A percentile compares a stretch with the other conserved stretches of the same genome.
phyloP scores from a whole-genome alignment of 1,284 basidiomycete species.

The Cutaneotrichosporon mucoides region DNA sequence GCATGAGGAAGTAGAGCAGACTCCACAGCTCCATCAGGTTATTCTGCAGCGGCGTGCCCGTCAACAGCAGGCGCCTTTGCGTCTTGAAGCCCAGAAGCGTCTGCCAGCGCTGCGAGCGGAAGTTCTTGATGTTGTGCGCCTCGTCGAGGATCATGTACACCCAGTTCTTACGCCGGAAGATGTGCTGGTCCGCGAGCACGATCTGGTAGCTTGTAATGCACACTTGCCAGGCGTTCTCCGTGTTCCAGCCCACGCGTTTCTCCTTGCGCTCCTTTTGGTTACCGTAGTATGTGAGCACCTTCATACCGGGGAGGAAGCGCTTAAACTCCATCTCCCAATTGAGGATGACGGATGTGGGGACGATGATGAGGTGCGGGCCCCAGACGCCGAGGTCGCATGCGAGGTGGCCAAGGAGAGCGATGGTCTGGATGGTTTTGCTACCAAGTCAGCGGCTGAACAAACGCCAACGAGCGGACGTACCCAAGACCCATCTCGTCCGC shows the following conservation, averaged over 20 bases:
- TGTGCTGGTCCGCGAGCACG: conserved; percentile 84
- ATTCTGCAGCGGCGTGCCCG: conserved; percentile 92
- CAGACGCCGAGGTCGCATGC: conserved; percentile 92
- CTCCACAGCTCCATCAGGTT: conserved; percentile 96
- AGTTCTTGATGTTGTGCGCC: conserved; percentile 99
- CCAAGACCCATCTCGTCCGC: conserved; percentile 81
- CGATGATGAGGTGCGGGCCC: conserved; percentile 94
- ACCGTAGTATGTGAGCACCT: conserved; percentile 87
- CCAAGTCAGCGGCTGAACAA: too few relatives aligned
- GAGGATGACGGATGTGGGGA: conserved; percentile 88
- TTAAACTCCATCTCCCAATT: conserved; percentile 99
- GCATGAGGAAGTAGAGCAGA: conserved; percentile 92
- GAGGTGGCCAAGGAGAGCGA: conserved; percentile 83
- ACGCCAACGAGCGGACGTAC: too few relatives aligned
- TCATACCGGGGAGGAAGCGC: conserved; percentile 93
- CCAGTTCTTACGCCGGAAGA: conserved; percentile 93
- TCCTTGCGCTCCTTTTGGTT: conserved; percentile 88
- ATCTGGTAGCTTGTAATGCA: conserved; percentile 95
- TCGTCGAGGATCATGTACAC: conserved; percentile 96
- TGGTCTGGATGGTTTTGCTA: conserved; percentile 94
- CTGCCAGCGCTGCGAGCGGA: conserved; percentile 92
- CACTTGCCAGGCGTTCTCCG: conserved; percentile 88
- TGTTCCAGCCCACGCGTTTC: conserved; percentile 88
- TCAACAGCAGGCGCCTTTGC: conserved; percentile 78
- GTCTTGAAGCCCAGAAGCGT: conserved; percentile 91